phyloP scores from a whole-genome alignment of 2,329 filamentous ascomycete genomes.

The Colletotrichum musicola region DNA sequence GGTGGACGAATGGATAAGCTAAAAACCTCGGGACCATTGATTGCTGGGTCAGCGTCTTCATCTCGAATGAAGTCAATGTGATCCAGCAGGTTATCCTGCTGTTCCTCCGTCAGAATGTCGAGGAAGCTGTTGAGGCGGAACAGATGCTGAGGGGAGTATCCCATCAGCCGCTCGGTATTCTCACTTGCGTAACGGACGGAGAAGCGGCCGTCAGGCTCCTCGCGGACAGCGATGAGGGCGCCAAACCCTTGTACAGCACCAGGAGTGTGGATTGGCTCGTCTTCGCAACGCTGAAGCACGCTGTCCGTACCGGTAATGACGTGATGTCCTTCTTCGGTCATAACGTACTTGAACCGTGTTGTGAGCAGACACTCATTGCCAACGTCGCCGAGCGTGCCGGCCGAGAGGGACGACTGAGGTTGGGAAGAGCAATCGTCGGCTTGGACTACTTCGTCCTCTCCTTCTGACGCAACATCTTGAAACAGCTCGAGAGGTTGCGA shows the following conservation, averaged over 20 bases:
- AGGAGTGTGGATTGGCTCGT: slow-evolving; percentile 90
- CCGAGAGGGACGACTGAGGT: not conserved
- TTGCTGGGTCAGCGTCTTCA: slow-evolving; percentile 79
- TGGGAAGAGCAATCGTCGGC: slow-evolving; percentile 16
- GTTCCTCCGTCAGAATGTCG: slow-evolving; percentile 87
- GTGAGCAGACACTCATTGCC: slow-evolving; percentile 63
- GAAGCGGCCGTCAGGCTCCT: slow-evolving; percentile 76
- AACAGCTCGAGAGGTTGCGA: slow-evolving; percentile 48
- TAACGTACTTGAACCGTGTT: slow-evolving; percentile 81
- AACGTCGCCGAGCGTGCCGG: slow-evolving; percentile 7
- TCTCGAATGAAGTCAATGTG: slow-evolving; percentile 91
- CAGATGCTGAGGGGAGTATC: slow-evolving; percentile 80
- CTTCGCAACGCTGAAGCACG: slow-evolving; percentile 83
- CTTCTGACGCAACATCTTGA: slow-evolving; percentile 43
- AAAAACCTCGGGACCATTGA: slow-evolving; percentile 89
- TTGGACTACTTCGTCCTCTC: slow-evolving; percentile 40
- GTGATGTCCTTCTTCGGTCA: slow-evolving; percentile 82
- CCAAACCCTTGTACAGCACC: slow-evolving; percentile 87
- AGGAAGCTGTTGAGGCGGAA: slow-evolving; percentile 82
- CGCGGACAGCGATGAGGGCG: slow-evolving; percentile 78
- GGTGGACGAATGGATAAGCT: slow-evolving; percentile 78
- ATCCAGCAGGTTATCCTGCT: slow-evolving; percentile 85
- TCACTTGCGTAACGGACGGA: slow-evolving; percentile 82
- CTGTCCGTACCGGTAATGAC: slow-evolving; percentile 85
- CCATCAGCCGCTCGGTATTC: slow-evolving; percentile 81